Evolutionary conservation across 768 basidiomycete species (phyloP), one percentile per base, ranked within the genome.

Genomic region (Macrocybe gigantea): DNA sequence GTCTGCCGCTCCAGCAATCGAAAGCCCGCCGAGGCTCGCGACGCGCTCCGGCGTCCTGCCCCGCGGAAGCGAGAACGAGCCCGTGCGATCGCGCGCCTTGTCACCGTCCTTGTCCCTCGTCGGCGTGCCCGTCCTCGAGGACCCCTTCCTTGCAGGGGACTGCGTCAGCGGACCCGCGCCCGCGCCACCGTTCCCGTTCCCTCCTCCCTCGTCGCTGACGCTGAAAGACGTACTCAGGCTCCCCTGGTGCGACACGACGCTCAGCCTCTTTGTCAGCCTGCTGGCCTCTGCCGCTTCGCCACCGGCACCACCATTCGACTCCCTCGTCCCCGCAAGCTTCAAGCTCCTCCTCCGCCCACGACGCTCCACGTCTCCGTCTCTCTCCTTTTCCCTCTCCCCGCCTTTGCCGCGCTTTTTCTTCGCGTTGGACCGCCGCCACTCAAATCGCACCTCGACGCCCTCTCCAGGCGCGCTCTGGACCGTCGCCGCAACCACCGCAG

Each of bases 381-480:
- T 54, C 29, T 51, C 53, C 45, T 47, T 55, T 51, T 48, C 53
- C 56, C 62, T 64, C 34, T 71, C 73, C 33, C 77, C 61, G 36
- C 66, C 65, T 78, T 80, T 82, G 57, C 83, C 82, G 35, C 49
- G 50, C 53, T 60, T 50, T 38, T 49, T 55, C 33, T 50, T 56
- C 31, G 46, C 51, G 22, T 49, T 58, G 11, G 51, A 77, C 41
- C 85, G 68, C 56, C 76, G 77, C 90, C 90, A 93, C 64, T 91
- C 88, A 60, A 92, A 85, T 40, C 81, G 66, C 13, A 92, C 79
- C 56, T 91, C 87, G 1, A 88, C 75, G 22, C 69, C 71, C 1
- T 67, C 70, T 36, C 69, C 64, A 11, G 61, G 49, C 3, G 53
- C 60, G 30, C 33, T 38, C 22, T 22, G 22, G 22, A 22, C 22